These are phyloP conservation scores for Aspergillus pseudoviridinutans DNA, from an alignment of 2,329 filamentous ascomycete genomes.

Conservation along the genomic window DNA sequence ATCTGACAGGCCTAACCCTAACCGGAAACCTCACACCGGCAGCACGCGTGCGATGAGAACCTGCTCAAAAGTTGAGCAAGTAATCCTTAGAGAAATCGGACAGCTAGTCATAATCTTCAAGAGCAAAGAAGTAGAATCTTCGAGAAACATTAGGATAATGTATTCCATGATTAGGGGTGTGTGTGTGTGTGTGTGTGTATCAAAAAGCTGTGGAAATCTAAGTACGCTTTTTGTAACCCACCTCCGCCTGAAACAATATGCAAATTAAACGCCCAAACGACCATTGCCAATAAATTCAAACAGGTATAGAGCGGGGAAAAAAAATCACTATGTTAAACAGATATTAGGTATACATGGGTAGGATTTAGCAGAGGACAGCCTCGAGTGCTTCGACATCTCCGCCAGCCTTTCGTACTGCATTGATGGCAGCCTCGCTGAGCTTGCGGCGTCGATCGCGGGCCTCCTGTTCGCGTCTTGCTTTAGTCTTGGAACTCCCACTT, in stretches of 20 bases:
- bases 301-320: conserved; percentile 6
- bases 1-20: not conserved
- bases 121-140: not conserved
- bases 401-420: conserved; percentile 43
- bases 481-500: conserved; percentile 87
- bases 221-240: not conserved
- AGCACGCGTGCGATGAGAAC: not conserved
- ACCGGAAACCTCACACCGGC: not conserved
- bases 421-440: conserved; percentile 40
- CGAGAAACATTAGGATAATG: not conserved
- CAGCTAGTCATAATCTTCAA: not conserved
- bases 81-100: not conserved
- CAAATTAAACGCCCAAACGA: conserved; percentile 21
- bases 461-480: conserved; percentile 86
- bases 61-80: not conserved
- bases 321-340: conserved; percentile 3
- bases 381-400: conserved; percentile 44
- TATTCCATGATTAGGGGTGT: not conserved
- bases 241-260: conserved; percentile 8
- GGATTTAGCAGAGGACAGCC: conserved; percentile 34
- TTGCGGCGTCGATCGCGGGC: conserved; percentile 67
- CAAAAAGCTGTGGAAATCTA: not conserved
- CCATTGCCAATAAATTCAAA: conserved; percentile 23
- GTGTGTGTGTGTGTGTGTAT: not conserved
- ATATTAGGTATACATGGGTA: conserved; percentile 2